A percentile compares a stretch with the other conserved stretches of the same genome.
Conservation (phyloP, 306 rosid species). For the Prunus fruticosa region DNA sequence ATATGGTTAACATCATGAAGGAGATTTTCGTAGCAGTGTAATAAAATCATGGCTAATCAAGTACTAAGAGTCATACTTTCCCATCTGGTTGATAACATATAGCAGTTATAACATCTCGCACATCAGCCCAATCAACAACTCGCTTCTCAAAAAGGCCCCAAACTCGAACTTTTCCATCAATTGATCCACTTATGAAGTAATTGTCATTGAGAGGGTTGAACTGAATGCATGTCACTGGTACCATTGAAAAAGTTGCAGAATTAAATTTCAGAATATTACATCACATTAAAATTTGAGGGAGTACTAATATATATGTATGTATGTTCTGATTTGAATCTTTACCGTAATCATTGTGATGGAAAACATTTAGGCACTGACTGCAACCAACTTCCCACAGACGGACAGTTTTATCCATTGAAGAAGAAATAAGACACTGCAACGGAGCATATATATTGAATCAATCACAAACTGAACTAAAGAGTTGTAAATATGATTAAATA, state of each 20-base stretch:
- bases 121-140: constrained; percentile 89
- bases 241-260: constrained; percentile 19
- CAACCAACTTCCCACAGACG: constrained; percentile 75
- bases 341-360: constrained; percentile 81
- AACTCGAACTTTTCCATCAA: constrained; percentile 85
- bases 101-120: constrained; percentile 75
- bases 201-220: constrained; percentile 75
- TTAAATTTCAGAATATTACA: not conserved
- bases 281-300: not conserved
- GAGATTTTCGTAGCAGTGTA: not conserved
- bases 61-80: constrained; percentile 44
- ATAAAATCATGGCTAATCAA: constrained; percentile 9
- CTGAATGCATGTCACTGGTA: constrained; percentile 82
- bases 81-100: constrained; percentile 75
- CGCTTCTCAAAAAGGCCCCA: constrained; percentile 75
- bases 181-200: constrained; percentile 85
- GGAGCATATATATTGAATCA: constrained; percentile 23
- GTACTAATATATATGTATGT: not conserved
- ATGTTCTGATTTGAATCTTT: constrained; percentile 1
- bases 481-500: not conserved
- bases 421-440: constrained; percentile 75
- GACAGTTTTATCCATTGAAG: constrained; percentile 92
- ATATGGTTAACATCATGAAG: constrained; percentile 12
- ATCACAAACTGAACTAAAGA: not conserved
- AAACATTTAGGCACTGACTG: constrained; percentile 47